These are phyloP conservation scores for Syncephalastrum contaminatum DNA, from an alignment of 371 early-diverging fungal species.

Conservation along the genomic window DNA sequence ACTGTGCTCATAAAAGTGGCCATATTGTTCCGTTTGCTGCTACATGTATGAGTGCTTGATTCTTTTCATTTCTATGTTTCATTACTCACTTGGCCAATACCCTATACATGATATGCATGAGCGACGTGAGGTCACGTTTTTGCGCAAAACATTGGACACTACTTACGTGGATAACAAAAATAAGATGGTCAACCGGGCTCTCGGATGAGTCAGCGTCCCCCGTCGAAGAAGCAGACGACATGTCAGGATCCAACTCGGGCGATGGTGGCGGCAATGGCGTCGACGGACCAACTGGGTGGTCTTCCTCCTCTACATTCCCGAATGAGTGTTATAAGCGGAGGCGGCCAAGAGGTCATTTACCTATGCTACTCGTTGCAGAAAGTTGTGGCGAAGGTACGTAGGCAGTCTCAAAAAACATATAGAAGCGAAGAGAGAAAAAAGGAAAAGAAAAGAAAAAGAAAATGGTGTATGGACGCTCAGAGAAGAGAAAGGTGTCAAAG, in stretches of 20 bases:
- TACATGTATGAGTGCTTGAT: slow-evolving; percentile 4
- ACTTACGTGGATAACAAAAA: slow-evolving; percentile 63
- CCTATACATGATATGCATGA: slow-evolving; percentile 23
- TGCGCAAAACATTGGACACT: background rate
- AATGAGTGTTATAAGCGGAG: background rate
- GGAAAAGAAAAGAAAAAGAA: slow-evolving; percentile 2
- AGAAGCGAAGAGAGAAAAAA: slow-evolving; percentile 13
- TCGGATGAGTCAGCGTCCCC: slow-evolving; percentile 21
- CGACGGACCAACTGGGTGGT: background rate
- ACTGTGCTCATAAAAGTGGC: slow-evolving; percentile 57
- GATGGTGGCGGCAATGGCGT: background rate
- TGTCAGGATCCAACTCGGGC: slow-evolving; percentile 1
- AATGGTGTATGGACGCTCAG: background rate
- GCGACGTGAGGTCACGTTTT: background rate
- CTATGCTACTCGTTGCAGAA: slow-evolving; percentile 20
- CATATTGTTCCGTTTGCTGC: slow-evolving; percentile 58
- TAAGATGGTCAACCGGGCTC: slow-evolving; percentile 42
- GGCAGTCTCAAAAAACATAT: slow-evolving; percentile 48
- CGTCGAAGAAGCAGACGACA: slow-evolving; percentile 10
- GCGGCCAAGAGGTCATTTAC: slow-evolving; percentile 2
- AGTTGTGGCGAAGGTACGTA: slow-evolving; percentile 44
- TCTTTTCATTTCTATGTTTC: background rate
- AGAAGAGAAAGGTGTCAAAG: too few relatives aligned
- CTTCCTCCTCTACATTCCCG: too few relatives aligned
- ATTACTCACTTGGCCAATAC: slow-evolving; percentile 61